Conservation (phyloP, 371 early-diverging fungal genomes). For the Capillidium heterosporum region DNA sequence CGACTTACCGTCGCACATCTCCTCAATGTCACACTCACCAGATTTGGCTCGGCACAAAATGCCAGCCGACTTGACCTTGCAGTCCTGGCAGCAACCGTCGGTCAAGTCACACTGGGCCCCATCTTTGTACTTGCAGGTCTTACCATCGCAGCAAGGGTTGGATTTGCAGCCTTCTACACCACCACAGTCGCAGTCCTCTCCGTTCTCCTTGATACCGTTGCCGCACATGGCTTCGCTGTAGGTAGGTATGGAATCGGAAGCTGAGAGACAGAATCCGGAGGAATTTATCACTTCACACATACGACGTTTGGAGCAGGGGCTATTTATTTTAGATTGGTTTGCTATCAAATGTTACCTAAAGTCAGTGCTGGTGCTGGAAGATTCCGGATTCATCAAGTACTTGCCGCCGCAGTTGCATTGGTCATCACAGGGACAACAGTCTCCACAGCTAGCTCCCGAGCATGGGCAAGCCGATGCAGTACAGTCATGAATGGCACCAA, state of each 20-base stretch:
- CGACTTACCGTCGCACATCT: conserved; percentile 57
- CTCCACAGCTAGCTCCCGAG: conserved; percentile 26
- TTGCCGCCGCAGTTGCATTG: conserved; percentile 42
- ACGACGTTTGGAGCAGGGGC: conserved; percentile 53
- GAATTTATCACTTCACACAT: conserved; percentile 40
- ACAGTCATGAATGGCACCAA: conserved; percentile 40
- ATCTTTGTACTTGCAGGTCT: conserved; percentile 57
- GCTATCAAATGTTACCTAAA: conserved; percentile 10
- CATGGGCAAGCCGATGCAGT: conserved; percentile 10
- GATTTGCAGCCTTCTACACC: conserved; percentile 40
- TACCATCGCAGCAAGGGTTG: conserved; percentile 65
- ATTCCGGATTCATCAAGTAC: conserved; percentile 72
- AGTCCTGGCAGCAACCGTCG: conserved; percentile 64
- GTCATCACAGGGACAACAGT: conserved; percentile 29
- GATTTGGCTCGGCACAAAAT: conserved; percentile 51
- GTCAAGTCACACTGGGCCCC: conserved; percentile 68
- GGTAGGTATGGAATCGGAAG: conserved; percentile 28
- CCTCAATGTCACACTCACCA: conserved; percentile 65
- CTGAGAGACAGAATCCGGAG: conserved; percentile 34
- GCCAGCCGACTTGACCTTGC: conserved; percentile 38
- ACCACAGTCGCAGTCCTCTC: conserved; percentile 91
- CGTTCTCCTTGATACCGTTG: conserved; percentile 76
- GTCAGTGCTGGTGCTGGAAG: conserved; percentile 35
- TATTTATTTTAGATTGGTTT: conserved; percentile 20
- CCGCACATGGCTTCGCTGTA: conserved; percentile 62